Base-by-base conservation (phyloP, 106 monocot species). In the Vanilla planifolia region DNA sequence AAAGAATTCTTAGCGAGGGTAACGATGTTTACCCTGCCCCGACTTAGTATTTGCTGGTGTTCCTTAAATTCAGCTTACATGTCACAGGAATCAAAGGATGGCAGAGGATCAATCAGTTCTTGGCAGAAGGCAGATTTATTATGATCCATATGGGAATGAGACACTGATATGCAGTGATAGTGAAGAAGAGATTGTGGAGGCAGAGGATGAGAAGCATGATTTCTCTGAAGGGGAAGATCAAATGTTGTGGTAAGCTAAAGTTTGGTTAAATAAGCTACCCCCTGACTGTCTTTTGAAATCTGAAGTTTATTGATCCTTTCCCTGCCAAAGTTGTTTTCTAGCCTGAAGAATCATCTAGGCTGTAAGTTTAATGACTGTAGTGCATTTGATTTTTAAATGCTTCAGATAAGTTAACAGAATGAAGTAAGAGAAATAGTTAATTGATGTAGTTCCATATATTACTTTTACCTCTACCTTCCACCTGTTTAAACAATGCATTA, bases 71-170 rank as follows among this genome's bases (percentile, higher is more conserved):
- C 53, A 63, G 19, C 22, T 65, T 26, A 52, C 46, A 37, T 73
- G 61, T 37, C 43, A 52, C 77, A 84, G 84, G 73, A 96, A 96
- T 63, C 90, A 96, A 76, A 81, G 83, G 79, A 96, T 96, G 96
- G 86, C 87, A 46, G 96, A 96, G 44, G 96, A 96, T 65, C 96
- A 96, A 60, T 91, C 87, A 40, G 96, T 95, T 63, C 76, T 88
- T 71, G 96, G 96, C 32, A 79, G 91, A 69, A 86, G 87, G 62
- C 79, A 87, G 59, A 96, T 96, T 53, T 96, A 91, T 57, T 96
- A 96, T 71, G 96, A 96, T 67, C 74, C 76, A 51, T 43, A 71
- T 76, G 86, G 84, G 30, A 91, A 76, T 71, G 96, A 96, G 73
- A 79, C 96, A 51, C 68, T 96, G 41, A 77, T 96, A 28, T 96